Percentiles rank a stretch among this genome's conserved stretches.
Conservation (phyloP, 345 rosid species). For the Moricandia moricandioides region DNA sequence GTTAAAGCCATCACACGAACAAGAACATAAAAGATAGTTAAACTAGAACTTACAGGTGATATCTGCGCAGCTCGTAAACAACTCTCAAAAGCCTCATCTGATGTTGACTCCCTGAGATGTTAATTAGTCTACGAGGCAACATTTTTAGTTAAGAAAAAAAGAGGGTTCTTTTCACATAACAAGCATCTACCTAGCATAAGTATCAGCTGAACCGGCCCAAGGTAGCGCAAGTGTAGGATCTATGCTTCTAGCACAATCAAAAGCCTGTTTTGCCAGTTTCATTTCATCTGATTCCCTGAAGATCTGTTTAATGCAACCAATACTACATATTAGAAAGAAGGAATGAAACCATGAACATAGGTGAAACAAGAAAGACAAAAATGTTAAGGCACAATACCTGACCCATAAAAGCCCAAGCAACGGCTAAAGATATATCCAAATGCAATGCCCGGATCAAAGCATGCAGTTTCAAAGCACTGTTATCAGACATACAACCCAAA, state of each 20-base stretch:
- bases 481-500: slow-evolving; percentile 70
- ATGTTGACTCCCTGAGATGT: slow-evolving; percentile 52
- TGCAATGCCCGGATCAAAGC: slow-evolving; percentile 86
- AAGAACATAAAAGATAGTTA: background rate
- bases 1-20: slow-evolving; percentile 16
- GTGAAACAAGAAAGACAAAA: background rate
- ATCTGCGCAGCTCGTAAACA: slow-evolving; percentile 84
- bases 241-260: slow-evolving; percentile 92
- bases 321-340: background rate
- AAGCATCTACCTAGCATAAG: slow-evolving; percentile 51
- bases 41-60: slow-evolving; percentile 62
- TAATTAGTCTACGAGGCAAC: slow-evolving; percentile 16
- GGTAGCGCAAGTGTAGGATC: slow-evolving; percentile 95
- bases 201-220: slow-evolving; percentile 97
- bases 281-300: slow-evolving; percentile 63
- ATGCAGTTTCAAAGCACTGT: slow-evolving; percentile 76
- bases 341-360: background rate
- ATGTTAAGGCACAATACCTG: slow-evolving; percentile 51
- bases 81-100: slow-evolving; percentile 88
- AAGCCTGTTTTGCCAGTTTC: slow-evolving; percentile 78
- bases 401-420: slow-evolving; percentile 92
- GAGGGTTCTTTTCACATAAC: slow-evolving; percentile 10
- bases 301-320: slow-evolving; percentile 49
- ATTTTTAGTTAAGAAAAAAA: background rate
- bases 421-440: slow-evolving; percentile 75